A percentile compares a stretch with the other conserved stretches of the same genome.
Evolutionary conservation across 2,329 filamentous ascomycete genomes (phyloP).

Genomic region (Beauveria bassiana): DNA sequence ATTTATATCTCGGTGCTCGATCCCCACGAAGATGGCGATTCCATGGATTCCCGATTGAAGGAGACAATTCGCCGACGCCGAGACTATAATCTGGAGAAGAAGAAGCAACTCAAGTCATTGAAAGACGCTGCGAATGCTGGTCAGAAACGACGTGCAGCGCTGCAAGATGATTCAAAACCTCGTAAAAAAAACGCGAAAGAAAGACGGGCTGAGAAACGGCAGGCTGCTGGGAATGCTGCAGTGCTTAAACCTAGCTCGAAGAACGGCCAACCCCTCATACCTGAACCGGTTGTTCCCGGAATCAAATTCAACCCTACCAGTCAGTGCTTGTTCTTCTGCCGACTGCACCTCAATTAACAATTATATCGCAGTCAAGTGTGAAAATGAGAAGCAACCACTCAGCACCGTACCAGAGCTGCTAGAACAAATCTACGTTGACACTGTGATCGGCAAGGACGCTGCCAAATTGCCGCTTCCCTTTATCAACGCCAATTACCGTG

Average conservation of each 20-base stretch:
- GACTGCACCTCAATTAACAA: constrained; percentile 7
- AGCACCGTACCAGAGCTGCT: constrained; percentile 34
- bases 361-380: constrained; percentile 36
- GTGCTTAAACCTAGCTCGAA: constrained; percentile 19
- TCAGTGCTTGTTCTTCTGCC: background rate
- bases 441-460: constrained; percentile 31
- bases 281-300: background rate
- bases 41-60: constrained; percentile 40
- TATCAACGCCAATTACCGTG: constrained; percentile 62
- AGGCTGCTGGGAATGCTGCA: constrained; percentile 11
- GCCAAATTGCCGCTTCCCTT: constrained; percentile 55
- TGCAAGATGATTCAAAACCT: constrained; percentile 19
- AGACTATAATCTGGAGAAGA: constrained; percentile 52
- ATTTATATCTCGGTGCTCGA: constrained; percentile 52
- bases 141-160: constrained; percentile 29
- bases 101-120: constrained; percentile 30
- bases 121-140: constrained; percentile 28
- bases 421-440: constrained; percentile 31
- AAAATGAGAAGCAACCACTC: constrained; percentile 29
- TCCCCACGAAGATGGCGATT: constrained; percentile 28
- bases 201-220: constrained; percentile 15
- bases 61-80: constrained; percentile 55
- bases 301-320: constrained; percentile 3
- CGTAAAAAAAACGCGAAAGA: constrained; percentile 21
- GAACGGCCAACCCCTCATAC: background rate